phyloP scores from a whole-genome alignment of 208 protist species.

The Trypanosoma melophagium region DNA sequence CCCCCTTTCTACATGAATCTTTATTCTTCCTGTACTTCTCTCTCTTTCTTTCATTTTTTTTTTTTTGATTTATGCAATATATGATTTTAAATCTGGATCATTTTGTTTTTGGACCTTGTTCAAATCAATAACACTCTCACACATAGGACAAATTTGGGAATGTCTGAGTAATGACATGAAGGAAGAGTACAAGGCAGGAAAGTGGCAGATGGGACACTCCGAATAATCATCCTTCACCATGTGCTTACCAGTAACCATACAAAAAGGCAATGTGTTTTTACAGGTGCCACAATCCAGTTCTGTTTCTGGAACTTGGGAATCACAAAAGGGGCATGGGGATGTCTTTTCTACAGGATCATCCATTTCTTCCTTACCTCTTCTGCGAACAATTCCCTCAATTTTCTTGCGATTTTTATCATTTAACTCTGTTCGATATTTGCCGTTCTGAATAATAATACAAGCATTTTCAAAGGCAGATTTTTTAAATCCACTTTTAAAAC shows the following conservation, averaged over 20 bases:
- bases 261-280: slow-evolving; percentile 95
- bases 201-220: slow-evolving; percentile 89
- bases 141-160: slow-evolving; percentile 79
- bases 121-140: slow-evolving; percentile 72
- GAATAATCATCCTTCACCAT: slow-evolving; percentile 89
- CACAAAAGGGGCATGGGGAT: slow-evolving; percentile 94
- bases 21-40: slow-evolving; percentile 3
- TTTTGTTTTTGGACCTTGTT: slow-evolving; percentile 67
- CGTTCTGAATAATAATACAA: slow-evolving; percentile 93
- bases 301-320: slow-evolving; percentile 79
- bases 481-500: slow-evolving; percentile 86
- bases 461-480: slow-evolving; percentile 96
- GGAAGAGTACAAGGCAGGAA: slow-evolving; percentile 81
- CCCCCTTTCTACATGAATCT: background rate
- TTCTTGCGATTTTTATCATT: slow-evolving; percentile 94
- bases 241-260: slow-evolving; percentile 93
- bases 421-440: slow-evolving; percentile 92
- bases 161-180: slow-evolving; percentile 73
- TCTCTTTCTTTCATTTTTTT: slow-evolving; percentile 1
- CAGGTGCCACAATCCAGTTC: slow-evolving; percentile 93
- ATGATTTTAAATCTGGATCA: slow-evolving; percentile 67
- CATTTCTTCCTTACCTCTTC: slow-evolving; percentile 80
- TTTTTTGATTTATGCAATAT: slow-evolving; percentile 23
- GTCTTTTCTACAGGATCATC: slow-evolving; percentile 81
- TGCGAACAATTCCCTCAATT: slow-evolving; percentile 95